A percentile compares a stretch with the other conserved stretches of the same genome.
phyloP scores from a whole-genome alignment of 202 grass and related monocot genomes.

The Digitaria exilis region DNA sequence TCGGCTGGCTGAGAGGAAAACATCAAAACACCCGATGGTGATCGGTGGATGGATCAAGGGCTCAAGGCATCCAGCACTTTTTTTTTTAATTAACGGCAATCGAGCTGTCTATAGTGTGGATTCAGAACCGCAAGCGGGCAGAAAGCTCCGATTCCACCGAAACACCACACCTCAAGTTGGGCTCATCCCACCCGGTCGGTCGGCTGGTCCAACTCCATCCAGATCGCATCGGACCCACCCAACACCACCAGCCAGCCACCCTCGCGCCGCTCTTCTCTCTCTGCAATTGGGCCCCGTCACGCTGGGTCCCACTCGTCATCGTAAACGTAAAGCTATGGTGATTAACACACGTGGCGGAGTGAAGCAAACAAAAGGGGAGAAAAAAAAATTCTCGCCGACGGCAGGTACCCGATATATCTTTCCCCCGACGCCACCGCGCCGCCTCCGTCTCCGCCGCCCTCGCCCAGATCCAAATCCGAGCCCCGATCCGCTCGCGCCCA shows the following conservation, averaged over 20 bases:
- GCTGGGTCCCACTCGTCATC: constrained; percentile 13
- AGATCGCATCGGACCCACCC: background rate
- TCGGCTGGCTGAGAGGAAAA: too few species aligned
- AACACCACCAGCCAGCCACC: background rate
- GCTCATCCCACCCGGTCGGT: background rate
- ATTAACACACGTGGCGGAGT: background rate
- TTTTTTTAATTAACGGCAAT: too few species aligned
- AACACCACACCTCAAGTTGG: background rate
- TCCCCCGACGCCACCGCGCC: background rate
- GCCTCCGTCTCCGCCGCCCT: background rate
- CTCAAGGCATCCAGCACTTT: too few species aligned
- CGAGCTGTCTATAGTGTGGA: background rate
- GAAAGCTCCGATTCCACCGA: background rate
- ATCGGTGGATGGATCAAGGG: too few species aligned
- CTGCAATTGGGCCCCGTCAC: background rate
- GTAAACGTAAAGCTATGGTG: background rate
- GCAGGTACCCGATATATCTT: constrained; percentile 18
- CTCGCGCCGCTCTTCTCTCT: too few species aligned
- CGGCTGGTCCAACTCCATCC: background rate
- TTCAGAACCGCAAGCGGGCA: background rate
- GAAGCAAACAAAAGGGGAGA: background rate
- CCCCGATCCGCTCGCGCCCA: constrained; percentile 24
- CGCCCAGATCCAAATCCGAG: constrained; percentile 49
- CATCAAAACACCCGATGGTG: too few species aligned
- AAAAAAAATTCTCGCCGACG: constrained; percentile 8